Percentiles rank a stretch among this genome's conserved stretches.
Evolutionary conservation across 805 yeast genomes (phyloP).

Genomic region (Candida xiaguanensis): DNA sequence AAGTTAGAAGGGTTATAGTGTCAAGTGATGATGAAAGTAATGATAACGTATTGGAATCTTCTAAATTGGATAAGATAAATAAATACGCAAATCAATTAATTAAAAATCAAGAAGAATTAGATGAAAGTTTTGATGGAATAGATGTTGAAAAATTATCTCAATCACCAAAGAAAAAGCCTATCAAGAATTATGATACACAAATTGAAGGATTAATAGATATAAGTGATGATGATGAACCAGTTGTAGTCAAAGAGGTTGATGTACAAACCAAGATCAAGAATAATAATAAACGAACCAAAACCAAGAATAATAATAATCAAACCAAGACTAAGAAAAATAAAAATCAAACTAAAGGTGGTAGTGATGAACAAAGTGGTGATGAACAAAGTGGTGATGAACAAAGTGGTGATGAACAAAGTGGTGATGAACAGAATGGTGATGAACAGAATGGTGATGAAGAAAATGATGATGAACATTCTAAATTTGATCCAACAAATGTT

Average conservation of each 20-base stretch:
- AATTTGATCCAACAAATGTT: conserved; percentile 5
- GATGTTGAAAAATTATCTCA: neutral
- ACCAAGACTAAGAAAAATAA: no score
- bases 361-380: no score
- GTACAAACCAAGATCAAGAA: neutral
- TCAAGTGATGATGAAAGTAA: neutral
- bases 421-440: no score
- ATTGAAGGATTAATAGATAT: conserved; percentile 7
- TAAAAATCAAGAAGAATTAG: no score
- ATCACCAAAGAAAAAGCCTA: neutral
- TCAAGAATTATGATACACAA: conserved; percentile 2
- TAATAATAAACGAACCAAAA: no score
- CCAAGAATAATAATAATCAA: no score
- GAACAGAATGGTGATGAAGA: no score
- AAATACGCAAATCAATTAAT: no score
- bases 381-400: no score
- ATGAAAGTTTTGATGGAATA: conserved; percentile 3
- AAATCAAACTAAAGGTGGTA: no score
- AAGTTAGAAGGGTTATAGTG: neutral
- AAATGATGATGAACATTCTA: no score
- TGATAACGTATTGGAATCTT: neutral
- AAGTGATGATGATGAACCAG: conserved; percentile 8
- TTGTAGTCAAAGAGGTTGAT: neutral
- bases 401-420: no score
- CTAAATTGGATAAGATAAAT: neutral